A percentile compares a stretch with the other conserved stretches of the same genome.
Evolutionary conservation across 768 basidiomycete genomes (phyloP).

Genomic region (Trametes meyenii): DNA sequence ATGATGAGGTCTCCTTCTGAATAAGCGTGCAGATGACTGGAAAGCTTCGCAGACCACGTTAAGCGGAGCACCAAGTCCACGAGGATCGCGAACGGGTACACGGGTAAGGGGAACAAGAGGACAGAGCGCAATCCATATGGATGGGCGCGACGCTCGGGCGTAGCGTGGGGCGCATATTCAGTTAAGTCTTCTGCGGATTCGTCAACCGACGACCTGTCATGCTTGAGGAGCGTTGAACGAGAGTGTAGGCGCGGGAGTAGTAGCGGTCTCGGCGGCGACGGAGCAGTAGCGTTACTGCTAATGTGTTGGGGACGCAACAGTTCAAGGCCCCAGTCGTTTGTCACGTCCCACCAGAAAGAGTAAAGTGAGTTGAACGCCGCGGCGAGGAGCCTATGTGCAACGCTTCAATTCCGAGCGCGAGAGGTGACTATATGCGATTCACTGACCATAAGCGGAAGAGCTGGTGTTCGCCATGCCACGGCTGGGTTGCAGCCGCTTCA

Average conservation of each 20-base stretch:
- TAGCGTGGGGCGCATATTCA: neutral
- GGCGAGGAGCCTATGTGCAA: constrained; percentile 68
- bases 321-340: constrained; percentile 95
- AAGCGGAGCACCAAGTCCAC: constrained; percentile 87
- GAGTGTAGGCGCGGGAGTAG: constrained; percentile 52
- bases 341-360: constrained; percentile 99
- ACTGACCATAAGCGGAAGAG: constrained; percentile 86
- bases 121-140: constrained; percentile 75
- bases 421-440: neutral
- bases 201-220: constrained; percentile 11
- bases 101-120: constrained; percentile 76
- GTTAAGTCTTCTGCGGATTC: constrained; percentile 6
- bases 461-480: constrained; percentile 76
- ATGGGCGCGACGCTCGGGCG: constrained; percentile 33
- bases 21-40: constrained; percentile 78
- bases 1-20: constrained; percentile 82
- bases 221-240: constrained; percentile 27
- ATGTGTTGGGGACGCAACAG: constrained; percentile 48
- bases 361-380: constrained; percentile 89
- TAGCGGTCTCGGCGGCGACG: constrained; percentile 45
- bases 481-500: constrained; percentile 42
- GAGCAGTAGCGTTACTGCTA: constrained; percentile 16
- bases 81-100: constrained; percentile 82
- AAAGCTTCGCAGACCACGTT: constrained; percentile 93
- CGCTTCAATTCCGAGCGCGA: neutral